Percentiles rank a stretch among this genome's conserved stretches.
These are phyloP conservation scores for Samsoniella hepiali DNA, from an alignment of 2,329 filamentous ascomycete species.

Conservation along the genomic window DNA sequence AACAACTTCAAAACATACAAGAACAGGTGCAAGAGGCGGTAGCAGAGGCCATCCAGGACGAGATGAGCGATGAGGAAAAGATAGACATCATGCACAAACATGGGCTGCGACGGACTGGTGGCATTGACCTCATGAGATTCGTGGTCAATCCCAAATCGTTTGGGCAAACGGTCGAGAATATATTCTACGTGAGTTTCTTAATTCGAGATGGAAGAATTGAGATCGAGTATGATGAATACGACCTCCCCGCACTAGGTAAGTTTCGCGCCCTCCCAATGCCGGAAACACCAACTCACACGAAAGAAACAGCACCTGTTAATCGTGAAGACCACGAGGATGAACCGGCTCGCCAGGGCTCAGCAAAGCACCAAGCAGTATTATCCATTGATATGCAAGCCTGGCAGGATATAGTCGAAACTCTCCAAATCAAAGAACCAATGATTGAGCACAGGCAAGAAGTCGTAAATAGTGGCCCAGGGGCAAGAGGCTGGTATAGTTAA, in stretches of 20 bases:
- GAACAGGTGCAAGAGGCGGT: conserved; percentile 46
- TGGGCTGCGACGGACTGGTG: conserved; percentile 64
- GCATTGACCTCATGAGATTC: conserved; percentile 79
- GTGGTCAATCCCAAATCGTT: conserved; percentile 88
- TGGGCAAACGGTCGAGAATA: conserved; percentile 90
- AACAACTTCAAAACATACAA: conserved; percentile 53
- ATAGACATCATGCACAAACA: conserved; percentile 59
- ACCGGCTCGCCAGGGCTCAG: conserved; percentile 47
- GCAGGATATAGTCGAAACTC: conserved; percentile 72
- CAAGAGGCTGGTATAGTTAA: conserved; percentile 64
- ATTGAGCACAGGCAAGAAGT: conserved; percentile 77
- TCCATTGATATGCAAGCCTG: conserved; percentile 83
- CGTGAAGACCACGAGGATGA: conserved; percentile 46
- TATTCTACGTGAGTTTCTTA: conserved; percentile 95
- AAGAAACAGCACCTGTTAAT: conserved; percentile 34
- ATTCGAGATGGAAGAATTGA: conserved; percentile 80
- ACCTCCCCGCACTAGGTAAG: conserved; percentile 78
- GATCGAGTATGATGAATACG: conserved; percentile 69
- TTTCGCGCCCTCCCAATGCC: conserved; percentile 23
- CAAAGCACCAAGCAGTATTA: conserved; percentile 82
- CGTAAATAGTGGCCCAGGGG: conserved; percentile 47
- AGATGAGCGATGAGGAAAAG: conserved; percentile 45
- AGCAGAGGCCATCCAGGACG: conserved; percentile 41
- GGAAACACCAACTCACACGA: neutral
- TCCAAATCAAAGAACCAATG: conserved; percentile 73